Conservation (phyloP, 768 basidiomycete genomes). For the Antrodiella citrinella region DNA sequence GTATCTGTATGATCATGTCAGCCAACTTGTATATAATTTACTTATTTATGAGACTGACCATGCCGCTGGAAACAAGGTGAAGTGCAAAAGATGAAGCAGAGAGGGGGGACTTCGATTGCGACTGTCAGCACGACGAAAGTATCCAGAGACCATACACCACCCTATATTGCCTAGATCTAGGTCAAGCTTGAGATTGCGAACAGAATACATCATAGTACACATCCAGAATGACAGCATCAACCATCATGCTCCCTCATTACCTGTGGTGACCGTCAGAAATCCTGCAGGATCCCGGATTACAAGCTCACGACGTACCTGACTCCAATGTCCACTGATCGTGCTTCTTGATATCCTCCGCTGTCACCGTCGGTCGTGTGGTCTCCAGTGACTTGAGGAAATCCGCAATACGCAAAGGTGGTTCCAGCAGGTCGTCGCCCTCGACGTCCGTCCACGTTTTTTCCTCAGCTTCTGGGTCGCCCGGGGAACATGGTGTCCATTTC, state of each 20-base stretch:
- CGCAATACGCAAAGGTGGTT: slow-evolving; percentile 68
- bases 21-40: too few relatives aligned
- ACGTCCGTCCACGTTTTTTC: slow-evolving; percentile 91
- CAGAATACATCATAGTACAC: neutral
- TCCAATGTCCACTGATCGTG: slow-evolving; percentile 84
- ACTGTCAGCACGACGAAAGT: too few relatives aligned
- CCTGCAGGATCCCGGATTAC: too few relatives aligned
- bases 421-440: slow-evolving; percentile 80
- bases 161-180: neutral
- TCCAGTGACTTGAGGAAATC: slow-evolving; percentile 82
- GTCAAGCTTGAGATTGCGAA: neutral
- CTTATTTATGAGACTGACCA: too few relatives aligned
- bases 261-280: neutral
- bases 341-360: slow-evolving; percentile 74
- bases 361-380: slow-evolving; percentile 81
- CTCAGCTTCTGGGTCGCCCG: slow-evolving; percentile 75
- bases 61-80: too few relatives aligned
- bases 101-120: too few relatives aligned
- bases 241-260: neutral
- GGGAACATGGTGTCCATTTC: slow-evolving; percentile 89
- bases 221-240: neutral
- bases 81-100: too few relatives aligned
- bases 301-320: slow-evolving; percentile 33
- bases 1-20: too few relatives aligned
- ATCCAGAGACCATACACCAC: neutral